Base-by-base conservation (phyloP, 306 rosid genomes). In the Gastrolobium bilobum region DNA sequence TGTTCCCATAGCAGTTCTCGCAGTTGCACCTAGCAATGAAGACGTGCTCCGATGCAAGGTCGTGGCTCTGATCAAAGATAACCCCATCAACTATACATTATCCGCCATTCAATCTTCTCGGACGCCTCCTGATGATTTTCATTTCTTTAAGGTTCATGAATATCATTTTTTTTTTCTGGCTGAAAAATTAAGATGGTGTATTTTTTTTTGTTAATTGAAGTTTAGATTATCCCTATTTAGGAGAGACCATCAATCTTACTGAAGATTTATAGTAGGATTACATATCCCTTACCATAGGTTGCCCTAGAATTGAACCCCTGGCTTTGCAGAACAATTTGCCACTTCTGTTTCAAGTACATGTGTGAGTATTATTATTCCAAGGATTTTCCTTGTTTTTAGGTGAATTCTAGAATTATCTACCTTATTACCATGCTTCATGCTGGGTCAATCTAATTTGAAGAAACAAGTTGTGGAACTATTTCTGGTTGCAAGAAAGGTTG, bases 31-130 rank as follows among this genome's bases (percentile, higher is more conserved):
- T 1, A 89, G 85, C 1, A 97, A 95, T 2, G 96, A 91, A 61
- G 99, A 93, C 79, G 97, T 97, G 3, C 75, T 93, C 65, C 91
- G 92, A 58, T 95, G 98, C 88, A 93, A 93, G 90, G 83, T 91
- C 56, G 91, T 93, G 52, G 97, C 97, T 1, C 70, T 95, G 71
- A 85, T 93, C 77, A 95, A 85, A 79, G 88, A 61, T 46, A 98
- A 95, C 68, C 87, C 74, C 15, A 72, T 91, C 53, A 92, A 87
- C 0, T 89, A 73, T 8, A 96, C 98, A 4, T 74, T 95, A 33
- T 87, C 90, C 2, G 61, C 90, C 8, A 89, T 95, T 91, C 83
- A 84, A 52, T 82, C 95, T 69, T 82, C 85, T 31, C 61, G 57
- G 70, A 80, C 29, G 46, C 57, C 81, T 62, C 68, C 81, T 1